phyloP scores from a whole-genome alignment of 768 basidiomycete genomes.

The Mycena chlorophos region DNA sequence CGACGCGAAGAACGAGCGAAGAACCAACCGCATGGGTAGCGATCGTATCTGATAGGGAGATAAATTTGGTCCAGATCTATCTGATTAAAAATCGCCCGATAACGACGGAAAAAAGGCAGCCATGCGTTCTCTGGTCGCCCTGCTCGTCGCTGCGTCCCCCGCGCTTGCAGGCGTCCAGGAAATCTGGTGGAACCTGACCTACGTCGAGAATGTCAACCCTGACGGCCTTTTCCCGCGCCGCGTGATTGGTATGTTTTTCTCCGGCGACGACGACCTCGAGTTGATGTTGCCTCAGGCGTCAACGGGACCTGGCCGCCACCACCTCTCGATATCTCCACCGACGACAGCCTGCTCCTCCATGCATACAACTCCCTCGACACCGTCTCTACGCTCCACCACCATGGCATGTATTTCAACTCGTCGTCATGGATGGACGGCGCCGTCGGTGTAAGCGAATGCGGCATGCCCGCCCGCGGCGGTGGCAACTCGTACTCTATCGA shows the following conservation, averaged over 20 bases:
- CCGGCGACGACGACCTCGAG: no score
- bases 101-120: constrained; percentile 1
- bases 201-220: constrained; percentile 76
- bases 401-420: constrained; percentile 93
- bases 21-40: not conserved
- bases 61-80: no score
- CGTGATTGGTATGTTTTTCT: no score
- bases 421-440: constrained; percentile 92
- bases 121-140: constrained; percentile 30
- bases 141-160: constrained; percentile 36
- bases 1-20: constrained; percentile 14
- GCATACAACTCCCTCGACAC: constrained; percentile 68
- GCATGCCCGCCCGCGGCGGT: constrained; percentile 73
- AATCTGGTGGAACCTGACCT: constrained; percentile 90
- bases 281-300: no score
- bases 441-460: constrained; percentile 78
- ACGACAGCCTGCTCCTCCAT: constrained; percentile 78
- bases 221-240: constrained; percentile 77
- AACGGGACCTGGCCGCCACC: constrained; percentile 97
- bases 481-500: constrained; percentile 77
- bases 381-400: constrained; percentile 80
- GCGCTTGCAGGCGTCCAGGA: constrained; percentile 67
- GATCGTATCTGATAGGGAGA: no score
- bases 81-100: not conserved
- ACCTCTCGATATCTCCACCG: constrained; percentile 67